Evolutionary conservation across 2,329 filamentous ascomycete species (phyloP), one percentile per base, ranked within the genome.

Genomic region (Cyclaneusma minus): DNA sequence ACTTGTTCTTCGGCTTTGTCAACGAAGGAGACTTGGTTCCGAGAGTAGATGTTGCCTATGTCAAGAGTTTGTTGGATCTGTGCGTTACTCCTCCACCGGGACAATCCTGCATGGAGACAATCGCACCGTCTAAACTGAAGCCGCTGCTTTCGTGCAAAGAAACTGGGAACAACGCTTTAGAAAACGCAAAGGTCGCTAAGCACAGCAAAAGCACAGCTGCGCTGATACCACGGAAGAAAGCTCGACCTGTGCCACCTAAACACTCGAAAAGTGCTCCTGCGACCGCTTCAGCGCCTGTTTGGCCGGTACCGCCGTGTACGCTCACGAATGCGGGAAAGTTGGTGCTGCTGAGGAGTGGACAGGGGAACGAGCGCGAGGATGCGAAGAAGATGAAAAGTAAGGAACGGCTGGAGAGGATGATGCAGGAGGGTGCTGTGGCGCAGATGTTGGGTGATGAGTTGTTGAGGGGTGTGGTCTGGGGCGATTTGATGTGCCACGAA

Each of bases 11-110:
- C 27, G 69, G 66, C 21, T 83, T 92, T 44, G 60, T 85, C 40
- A 93, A 92, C 43, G 82, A 92, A 47, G 83, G 83, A 3, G 84
- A 92, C 37, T 81, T 80, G 0, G 78, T 92, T 0, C 62, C 68
- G 0, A 57, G 83, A 15, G 81, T 81, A 0, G 82, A 91, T 43
- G 78, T 71, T 48, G 63, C 68, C 0, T 87, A 91, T 39, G 60
- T 91, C 10, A 66, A 64, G 35, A 79, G 69, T 17, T 56, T 91
- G 7, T 51, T 89, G 1, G 72, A 79, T 32, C 57, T 91, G 0
- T 76, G 82, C 30, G 64, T 70, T 1, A 60, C 64, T 0, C 68
- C 79, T 0, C 51, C 62, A 2, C 71, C 74, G 2, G 42, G 31
- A 4, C 25, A 36, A 14, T 20, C 33, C 9, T 39, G 8, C 28